Evolutionary conservation across 2,329 filamentous ascomycete species (phyloP), one percentile per base, ranked within the genome.

Genomic region (Talaromyces sp.): DNA sequence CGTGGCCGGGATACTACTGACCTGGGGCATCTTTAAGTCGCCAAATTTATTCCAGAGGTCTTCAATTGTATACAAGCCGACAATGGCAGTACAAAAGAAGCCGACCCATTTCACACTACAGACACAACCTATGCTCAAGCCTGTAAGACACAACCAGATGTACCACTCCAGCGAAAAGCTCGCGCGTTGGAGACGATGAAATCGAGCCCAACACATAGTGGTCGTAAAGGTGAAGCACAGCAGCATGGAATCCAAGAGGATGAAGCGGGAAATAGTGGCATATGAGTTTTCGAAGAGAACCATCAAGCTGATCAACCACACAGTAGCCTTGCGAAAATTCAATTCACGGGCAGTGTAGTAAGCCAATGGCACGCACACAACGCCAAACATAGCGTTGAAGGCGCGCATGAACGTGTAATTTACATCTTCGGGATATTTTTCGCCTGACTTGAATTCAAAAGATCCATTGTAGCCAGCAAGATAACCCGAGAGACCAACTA

Each of bases 271-370:
- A 75, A 99, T 99, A 29, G 95, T 97, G 44, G 94, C 96, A 79
- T 97, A 99, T 47, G 94, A 97, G 80, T 99, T 99, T 75, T 99
- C 94, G 80, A 91, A 99, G 37, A 99, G 85, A 40, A 99, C 92
- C 90, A 97, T 97, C 65, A 97, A 80, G 17, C 92, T 94, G 53
- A 97, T 87, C 52, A 99, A 82, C 94, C 94, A 99, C 63, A 97
- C 90, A 45, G 92, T 89, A 37, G 91, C 87, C 61, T 89, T 86
- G 70, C 86, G 87, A 70, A 97, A 87, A 70, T 91, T 89, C 66
- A 99, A 80, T 75, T 97, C 92, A 67, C 88, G 89, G 30, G 93
- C 93, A 33, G 94, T 99, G 74, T 85, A 97, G 80, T 97, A 99
- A 51, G 94, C 93, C 75, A 99, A 78, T 16, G 94, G 94, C 42